phyloP scores from a whole-genome alignment of 345 rosid genomes.

The Excoecaria cochinchinensis region DNA sequence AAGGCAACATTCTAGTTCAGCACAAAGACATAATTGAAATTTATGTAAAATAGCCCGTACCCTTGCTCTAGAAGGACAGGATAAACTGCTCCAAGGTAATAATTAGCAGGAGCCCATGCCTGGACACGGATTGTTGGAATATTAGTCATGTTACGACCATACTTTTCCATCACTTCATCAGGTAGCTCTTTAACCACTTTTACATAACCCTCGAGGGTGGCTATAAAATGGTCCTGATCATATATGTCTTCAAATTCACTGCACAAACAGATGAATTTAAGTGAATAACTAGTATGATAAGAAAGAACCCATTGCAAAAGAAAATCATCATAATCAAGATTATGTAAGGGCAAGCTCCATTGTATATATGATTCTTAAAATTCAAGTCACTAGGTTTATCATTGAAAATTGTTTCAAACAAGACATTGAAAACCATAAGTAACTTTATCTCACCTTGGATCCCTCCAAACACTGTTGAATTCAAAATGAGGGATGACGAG shows the following conservation, averaged over 20 bases:
- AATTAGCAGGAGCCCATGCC: conserved; percentile 78
- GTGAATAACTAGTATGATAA: not conserved
- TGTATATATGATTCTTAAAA: not conserved
- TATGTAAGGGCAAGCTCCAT: not conserved
- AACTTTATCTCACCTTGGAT: conserved; percentile 59
- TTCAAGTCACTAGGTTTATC: not conserved
- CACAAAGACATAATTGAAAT: too few species aligned
- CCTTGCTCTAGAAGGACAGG: conserved; percentile 69
- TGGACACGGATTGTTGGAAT: conserved; percentile 62
- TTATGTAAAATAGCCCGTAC: conserved; percentile 34
- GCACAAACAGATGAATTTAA: conserved; percentile 34
- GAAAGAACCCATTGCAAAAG: not conserved
- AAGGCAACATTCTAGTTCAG: not conserved
- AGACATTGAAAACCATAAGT: not conserved
- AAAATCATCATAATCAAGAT: not conserved
- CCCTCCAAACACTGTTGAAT: conserved; percentile 81
- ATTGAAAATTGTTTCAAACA: not conserved
- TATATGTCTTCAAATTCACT: conserved; percentile 81
- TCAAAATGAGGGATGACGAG: conserved; percentile 80
- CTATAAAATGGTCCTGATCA: conserved; percentile 75
- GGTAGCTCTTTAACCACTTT: conserved; percentile 77
- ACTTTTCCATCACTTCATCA: conserved; percentile 57
- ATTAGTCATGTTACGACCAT: conserved; percentile 52
- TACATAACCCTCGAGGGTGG: conserved; percentile 61
- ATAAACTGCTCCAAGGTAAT: conserved; percentile 61